Conservation (phyloP, 148 eudicot species). For the Vaccinium myrtillus region DNA sequence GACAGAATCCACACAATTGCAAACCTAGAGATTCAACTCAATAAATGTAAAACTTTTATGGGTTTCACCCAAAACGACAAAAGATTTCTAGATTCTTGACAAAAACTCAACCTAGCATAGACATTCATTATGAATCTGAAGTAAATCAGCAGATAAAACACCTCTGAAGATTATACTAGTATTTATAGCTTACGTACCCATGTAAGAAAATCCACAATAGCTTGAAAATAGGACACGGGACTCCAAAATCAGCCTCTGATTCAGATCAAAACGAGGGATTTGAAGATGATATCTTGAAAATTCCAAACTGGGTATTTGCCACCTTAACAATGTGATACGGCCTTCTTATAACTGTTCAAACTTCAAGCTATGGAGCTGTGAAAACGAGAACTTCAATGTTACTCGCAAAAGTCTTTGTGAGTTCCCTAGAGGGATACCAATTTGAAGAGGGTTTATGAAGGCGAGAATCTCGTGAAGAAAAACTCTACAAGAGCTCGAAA, state of each 20-base stretch:
- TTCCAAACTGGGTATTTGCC: not conserved
- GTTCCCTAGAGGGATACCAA: not conserved
- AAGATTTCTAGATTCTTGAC: not conserved
- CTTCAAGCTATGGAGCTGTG: slow-evolving; percentile 36
- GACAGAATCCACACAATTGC: not conserved
- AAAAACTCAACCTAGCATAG: slow-evolving; percentile 1
- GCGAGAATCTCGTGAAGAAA: slow-evolving; percentile 21
- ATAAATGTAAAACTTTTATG: not conserved
- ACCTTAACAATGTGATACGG: not conserved
- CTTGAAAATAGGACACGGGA: not conserved
- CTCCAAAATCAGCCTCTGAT: slow-evolving; percentile 8
- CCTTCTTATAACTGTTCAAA: slow-evolving; percentile 16
- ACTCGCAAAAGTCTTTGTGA: not conserved
- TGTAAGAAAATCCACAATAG: not conserved
- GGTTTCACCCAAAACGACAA: not conserved
- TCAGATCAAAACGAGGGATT: not conserved
- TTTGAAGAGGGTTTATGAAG: slow-evolving; percentile 1
- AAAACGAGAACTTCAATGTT: slow-evolving; percentile 29
- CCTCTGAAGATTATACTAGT: not conserved
- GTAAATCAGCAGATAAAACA: not conserved
- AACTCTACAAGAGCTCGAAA: not conserved
- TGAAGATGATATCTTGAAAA: not conserved
- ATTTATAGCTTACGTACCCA: slow-evolving; percentile 3
- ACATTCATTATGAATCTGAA: not conserved
- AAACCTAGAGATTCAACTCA: not conserved